Conservation (phyloP, 768 basidiomycete species). For the Pisolithus albus region DNA sequence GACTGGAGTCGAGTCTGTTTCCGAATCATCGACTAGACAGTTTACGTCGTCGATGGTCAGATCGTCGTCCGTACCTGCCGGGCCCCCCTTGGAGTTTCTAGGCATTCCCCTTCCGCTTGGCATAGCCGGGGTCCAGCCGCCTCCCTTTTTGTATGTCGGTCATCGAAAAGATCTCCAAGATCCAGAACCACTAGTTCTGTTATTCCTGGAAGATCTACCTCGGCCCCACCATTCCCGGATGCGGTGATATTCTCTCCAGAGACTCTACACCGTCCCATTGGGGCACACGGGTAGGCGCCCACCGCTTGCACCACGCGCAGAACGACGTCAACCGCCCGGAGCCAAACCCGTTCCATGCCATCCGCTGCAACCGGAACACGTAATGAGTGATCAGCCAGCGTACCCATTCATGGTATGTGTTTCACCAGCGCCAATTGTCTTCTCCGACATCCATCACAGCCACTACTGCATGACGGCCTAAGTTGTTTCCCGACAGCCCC, state of each 20-base stretch:
- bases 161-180: constrained; percentile 32
- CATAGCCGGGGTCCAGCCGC: constrained; percentile 35
- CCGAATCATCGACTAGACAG: constrained; percentile 25
- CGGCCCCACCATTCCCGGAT: constrained; percentile 24
- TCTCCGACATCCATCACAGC: constrained; percentile 13
- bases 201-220: constrained; percentile 14
- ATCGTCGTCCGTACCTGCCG: constrained; percentile 30
- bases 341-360: not conserved
- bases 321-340: constrained; percentile 8
- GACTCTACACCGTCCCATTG: constrained; percentile 5
- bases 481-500: constrained; percentile 21
- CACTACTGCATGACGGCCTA: constrained; percentile 5
- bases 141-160: constrained; percentile 54
- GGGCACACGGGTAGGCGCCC: constrained; percentile 8
- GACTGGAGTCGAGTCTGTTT: constrained; percentile 18
- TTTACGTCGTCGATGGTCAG: constrained; percentile 21
- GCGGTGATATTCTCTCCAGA: constrained; percentile 18
- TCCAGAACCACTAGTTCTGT: constrained; percentile 39
- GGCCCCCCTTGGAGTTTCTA: constrained; percentile 53
- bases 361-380: not conserved
- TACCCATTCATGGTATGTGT: constrained; percentile 12
- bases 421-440: not conserved
- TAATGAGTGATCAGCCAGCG: constrained; percentile 6
- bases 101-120: constrained; percentile 37
- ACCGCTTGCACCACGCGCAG: not conserved